Conservation (phyloP, 306 rosid species). For the Gleditsia sinensis region DNA sequence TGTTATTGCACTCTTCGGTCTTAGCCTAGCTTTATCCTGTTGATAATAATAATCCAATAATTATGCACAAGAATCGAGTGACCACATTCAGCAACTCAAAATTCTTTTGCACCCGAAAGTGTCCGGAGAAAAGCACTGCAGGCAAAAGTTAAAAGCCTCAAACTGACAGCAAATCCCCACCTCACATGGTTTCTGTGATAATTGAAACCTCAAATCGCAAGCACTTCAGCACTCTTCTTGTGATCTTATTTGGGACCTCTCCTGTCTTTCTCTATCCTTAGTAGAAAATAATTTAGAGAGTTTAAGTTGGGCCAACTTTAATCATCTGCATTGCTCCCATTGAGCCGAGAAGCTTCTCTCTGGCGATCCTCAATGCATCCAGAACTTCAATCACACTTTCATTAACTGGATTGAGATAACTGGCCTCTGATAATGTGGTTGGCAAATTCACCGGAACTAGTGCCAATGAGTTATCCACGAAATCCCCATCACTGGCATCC, state of each 20-base stretch:
- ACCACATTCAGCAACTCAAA: slow-evolving; percentile 4
- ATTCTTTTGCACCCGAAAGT: slow-evolving; percentile 23
- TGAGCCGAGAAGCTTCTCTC: slow-evolving; percentile 41
- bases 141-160: slow-evolving; percentile 18
- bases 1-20: not conserved
- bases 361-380: slow-evolving; percentile 42
- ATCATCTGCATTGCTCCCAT: slow-evolving; percentile 38
- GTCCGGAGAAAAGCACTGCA: too few relatives aligned
- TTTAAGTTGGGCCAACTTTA: slow-evolving; percentile 36
- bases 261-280: not conserved
- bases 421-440: slow-evolving; percentile 13
- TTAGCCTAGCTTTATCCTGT: not conserved
- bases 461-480: slow-evolving; percentile 41
- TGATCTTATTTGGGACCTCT: not conserved
- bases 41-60: not conserved
- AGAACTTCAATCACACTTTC: slow-evolving; percentile 46
- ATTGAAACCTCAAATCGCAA: not conserved
- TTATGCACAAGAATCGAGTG: slow-evolving; percentile 19
- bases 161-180: slow-evolving; percentile 32
- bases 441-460: slow-evolving; percentile 36
- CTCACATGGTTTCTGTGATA: slow-evolving; percentile 48
- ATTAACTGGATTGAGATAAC: slow-evolving; percentile 42
- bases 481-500: slow-evolving; percentile 19
- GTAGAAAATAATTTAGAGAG: too few relatives aligned
- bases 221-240: slow-evolving; percentile 14